Percentiles rank a stretch among this genome's conserved stretches.
Conservation (phyloP, 257 asterid genomes). For the Penstemon newberryi region DNA sequence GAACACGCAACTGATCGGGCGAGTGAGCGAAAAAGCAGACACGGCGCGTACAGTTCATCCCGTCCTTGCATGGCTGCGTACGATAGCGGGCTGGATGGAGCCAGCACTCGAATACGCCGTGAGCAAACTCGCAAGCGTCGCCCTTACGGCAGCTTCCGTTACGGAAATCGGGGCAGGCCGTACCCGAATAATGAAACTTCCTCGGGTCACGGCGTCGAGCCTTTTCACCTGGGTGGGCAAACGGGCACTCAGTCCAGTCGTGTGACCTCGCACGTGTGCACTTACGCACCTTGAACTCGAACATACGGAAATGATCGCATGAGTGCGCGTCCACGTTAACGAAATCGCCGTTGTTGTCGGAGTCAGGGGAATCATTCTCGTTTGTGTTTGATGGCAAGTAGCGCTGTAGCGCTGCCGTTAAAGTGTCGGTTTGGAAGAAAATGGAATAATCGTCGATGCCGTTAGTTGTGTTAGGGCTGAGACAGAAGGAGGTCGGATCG, state of each 20-base stretch:
- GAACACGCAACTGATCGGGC: constrained; percentile 63
- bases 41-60: constrained; percentile 54
- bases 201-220: constrained; percentile 91
- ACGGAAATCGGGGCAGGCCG: constrained; percentile 78
- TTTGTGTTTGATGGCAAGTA: constrained; percentile 54
- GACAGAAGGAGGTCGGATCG: constrained; percentile 24
- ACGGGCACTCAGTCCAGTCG: constrained; percentile 96
- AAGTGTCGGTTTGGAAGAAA: constrained; percentile 36
- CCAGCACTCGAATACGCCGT: constrained; percentile 91
- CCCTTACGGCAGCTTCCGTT: constrained; percentile 63
- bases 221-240: constrained; percentile 84
- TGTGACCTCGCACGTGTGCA: constrained; percentile 78
- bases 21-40: constrained; percentile 95
- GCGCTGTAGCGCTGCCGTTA: constrained; percentile 45
- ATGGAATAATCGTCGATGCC: constrained; percentile 46
- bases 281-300: constrained; percentile 71
- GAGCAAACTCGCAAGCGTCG: constrained; percentile 75
- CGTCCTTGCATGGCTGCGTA: constrained; percentile 90
- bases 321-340: constrained; percentile 70
- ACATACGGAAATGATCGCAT: constrained; percentile 85
- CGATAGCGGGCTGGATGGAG: constrained; percentile 88
- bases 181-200: constrained; percentile 71
- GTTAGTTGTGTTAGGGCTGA: constrained; percentile 42
- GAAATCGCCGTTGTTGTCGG: constrained; percentile 39
- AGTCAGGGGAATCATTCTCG: constrained; percentile 38